Evolutionary conservation across 139 green algal genomes (phyloP).

Genomic region (Protoeuglena noctilucae): DNA sequence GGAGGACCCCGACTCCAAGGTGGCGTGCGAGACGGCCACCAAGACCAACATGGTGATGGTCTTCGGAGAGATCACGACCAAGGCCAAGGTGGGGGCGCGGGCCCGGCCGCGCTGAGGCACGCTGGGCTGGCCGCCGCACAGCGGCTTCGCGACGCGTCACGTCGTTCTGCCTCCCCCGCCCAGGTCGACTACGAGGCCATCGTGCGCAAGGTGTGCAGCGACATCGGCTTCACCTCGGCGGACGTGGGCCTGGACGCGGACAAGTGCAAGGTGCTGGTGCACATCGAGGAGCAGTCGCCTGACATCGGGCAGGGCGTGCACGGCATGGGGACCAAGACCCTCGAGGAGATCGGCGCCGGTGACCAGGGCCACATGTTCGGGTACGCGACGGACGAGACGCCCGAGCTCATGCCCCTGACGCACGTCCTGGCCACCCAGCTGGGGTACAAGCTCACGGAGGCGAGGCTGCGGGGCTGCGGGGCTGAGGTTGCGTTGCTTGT

Average conservation of each 20-base stretch:
- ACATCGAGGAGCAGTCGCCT: conserved; percentile 97
- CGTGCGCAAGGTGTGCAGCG: conserved; percentile 42
- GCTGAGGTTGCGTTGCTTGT: conserved; percentile 1
- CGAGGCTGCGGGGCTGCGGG: background rate
- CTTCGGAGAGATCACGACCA: conserved; percentile 99
- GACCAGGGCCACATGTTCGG: conserved; percentile 99
- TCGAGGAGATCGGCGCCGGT: conserved; percentile 94
- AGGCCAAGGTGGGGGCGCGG: too few species aligned
- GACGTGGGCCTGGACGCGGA: conserved; percentile 88
- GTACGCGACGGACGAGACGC: conserved; percentile 96
- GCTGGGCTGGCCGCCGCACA: too few species aligned
- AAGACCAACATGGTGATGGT: conserved; percentile 99
- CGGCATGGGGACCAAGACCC: conserved; percentile 95
- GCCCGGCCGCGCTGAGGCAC: too few species aligned
- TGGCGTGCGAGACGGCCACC: conserved; percentile 93
- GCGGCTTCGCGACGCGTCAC: too few species aligned
- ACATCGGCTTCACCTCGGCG: conserved; percentile 88
- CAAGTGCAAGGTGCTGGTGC: conserved; percentile 96
- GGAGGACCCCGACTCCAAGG: conserved; percentile 87
- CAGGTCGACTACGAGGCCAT: conserved; percentile 97
- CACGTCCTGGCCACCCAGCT: conserved; percentile 93
- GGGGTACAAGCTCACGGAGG: conserved; percentile 50
- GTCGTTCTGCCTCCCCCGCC: too few species aligned
- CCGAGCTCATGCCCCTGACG: conserved; percentile 97
- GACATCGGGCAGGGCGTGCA: conserved; percentile 95